Conservation (phyloP, 202 grass and related monocot species). For the Musa balbisiana region DNA sequence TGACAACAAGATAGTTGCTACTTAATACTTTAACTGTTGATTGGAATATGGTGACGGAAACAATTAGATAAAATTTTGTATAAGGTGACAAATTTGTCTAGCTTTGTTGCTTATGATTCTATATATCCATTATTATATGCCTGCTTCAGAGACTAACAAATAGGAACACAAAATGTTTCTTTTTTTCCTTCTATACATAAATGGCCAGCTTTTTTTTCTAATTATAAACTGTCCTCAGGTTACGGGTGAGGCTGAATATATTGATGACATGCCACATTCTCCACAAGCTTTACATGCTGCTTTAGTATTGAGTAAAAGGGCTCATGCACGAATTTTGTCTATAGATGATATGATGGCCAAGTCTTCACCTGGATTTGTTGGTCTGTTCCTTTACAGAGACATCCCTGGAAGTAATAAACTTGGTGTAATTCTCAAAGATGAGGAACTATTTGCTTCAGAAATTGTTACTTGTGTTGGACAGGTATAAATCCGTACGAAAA, state of each 20-base stretch:
- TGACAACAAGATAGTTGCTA: too few species aligned
- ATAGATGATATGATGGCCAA: conserved; percentile 75
- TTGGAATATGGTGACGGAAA: too few species aligned
- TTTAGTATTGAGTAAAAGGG: conserved; percentile 74
- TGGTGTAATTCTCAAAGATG: conserved; percentile 59
- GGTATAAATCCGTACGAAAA: conserved; percentile 38
- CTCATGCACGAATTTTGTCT: conserved; percentile 74
- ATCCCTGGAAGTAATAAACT: conserved; percentile 63
- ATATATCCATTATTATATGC: too few species aligned
- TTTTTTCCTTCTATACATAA: not conserved
- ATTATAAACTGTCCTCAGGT: conserved; percentile 47
- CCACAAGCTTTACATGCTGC: conserved; percentile 79
- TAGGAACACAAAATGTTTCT: not conserved
- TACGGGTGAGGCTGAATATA: conserved; percentile 89
- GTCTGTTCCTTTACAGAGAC: conserved; percentile 72
- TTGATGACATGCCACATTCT: conserved; percentile 57
- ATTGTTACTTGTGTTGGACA: conserved; percentile 96
- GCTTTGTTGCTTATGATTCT: too few species aligned
- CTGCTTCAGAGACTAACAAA: not conserved
- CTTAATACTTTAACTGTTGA: too few species aligned
- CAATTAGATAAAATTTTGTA: too few species aligned
- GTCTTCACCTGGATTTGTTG: conserved; percentile 70
- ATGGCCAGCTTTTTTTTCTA: conserved; percentile 16
- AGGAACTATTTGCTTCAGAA: conserved; percentile 86
- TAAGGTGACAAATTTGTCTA: too few species aligned